A percentile compares a stretch with the other conserved stretches of the same genome.
These are phyloP conservation scores for Trichoderma gamsii DNA, from an alignment of 495 filamentous ascomycete genomes.

Conservation along the genomic window DNA sequence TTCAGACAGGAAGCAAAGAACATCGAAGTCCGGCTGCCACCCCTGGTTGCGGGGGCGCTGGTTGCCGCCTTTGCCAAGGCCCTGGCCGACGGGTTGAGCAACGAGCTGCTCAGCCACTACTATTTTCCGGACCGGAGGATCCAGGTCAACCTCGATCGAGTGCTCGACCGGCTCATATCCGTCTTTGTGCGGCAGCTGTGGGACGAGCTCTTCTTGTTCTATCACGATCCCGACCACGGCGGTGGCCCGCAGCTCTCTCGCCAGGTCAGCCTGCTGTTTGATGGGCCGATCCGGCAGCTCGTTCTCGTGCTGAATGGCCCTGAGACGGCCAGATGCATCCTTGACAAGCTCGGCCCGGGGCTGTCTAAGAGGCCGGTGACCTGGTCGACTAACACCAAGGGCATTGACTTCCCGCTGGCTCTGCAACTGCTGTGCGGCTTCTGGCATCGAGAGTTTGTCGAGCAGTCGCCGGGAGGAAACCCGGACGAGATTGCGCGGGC, in stretches of 20 bases:
- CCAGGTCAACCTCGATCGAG: slow-evolving; percentile 14
- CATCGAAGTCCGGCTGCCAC: slow-evolving; percentile 16
- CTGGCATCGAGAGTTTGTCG: slow-evolving; percentile 14
- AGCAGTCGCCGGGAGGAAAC: slow-evolving; percentile 9
- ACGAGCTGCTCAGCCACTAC: slow-evolving; percentile 16
- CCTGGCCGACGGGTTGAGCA: slow-evolving; percentile 11
- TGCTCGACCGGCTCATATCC: slow-evolving; percentile 5
- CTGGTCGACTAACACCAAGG: slow-evolving; percentile 4
- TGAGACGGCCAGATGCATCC: slow-evolving; percentile 10
- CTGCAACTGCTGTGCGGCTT: slow-evolving; percentile 13
- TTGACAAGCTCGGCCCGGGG: slow-evolving; percentile 13
- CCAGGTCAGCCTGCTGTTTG: slow-evolving; percentile 9
- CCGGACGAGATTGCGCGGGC: slow-evolving; percentile 15
- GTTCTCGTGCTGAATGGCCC: slow-evolving; percentile 9
- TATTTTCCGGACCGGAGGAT: slow-evolving; percentile 1
- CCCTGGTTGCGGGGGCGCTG: slow-evolving; percentile 10
- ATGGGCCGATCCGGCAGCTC: slow-evolving; percentile 12
- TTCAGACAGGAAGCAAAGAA: neutral
- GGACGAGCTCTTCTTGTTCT: slow-evolving; percentile 15
- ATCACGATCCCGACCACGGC: neutral
- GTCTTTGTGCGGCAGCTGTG: slow-evolving; percentile 12
- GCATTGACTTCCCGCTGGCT: slow-evolving; percentile 12
- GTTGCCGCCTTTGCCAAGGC: slow-evolving; percentile 12
- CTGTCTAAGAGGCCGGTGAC: slow-evolving; percentile 2
- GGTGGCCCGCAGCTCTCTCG: neutral